phyloP scores from a whole-genome alignment of 257 asterid species.

The Solanum microdontum region DNA sequence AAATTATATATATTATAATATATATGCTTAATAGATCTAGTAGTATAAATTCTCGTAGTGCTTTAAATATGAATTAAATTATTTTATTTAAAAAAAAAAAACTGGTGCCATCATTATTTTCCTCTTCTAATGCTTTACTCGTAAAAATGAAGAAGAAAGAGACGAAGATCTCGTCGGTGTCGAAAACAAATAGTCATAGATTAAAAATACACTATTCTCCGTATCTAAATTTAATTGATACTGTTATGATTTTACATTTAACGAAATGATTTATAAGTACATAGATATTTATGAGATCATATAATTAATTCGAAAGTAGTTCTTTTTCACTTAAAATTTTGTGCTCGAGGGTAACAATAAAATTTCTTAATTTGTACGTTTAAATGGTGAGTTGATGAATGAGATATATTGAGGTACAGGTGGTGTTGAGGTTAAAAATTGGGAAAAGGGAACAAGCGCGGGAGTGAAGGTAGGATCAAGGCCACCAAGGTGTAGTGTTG shows the following conservation, averaged over 20 bases:
- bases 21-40: not conserved
- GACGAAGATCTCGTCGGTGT: not conserved
- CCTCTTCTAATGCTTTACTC: not conserved
- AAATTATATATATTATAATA: not conserved
- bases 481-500: conserved; percentile 5
- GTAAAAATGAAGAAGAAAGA: not conserved
- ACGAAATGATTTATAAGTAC: not conserved
- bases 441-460: not conserved
- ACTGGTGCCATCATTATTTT: not conserved
- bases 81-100: too few species aligned
- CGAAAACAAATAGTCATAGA: not conserved
- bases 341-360: not conserved
- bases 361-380: too few species aligned
- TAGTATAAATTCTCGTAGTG: not conserved
- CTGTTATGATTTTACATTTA: not conserved
- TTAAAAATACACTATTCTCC: not conserved
- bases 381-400: not conserved
- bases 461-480: conserved; percentile 2
- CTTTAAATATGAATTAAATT: too few species aligned
- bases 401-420: not conserved
- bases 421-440: not conserved
- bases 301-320: not conserved
- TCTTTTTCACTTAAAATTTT: not conserved
- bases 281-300: not conserved
- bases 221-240: not conserved